A percentile compares a stretch with the other conserved stretches of the same genome.
These are phyloP conservation scores for Porphyra umbilicalis DNA, from an alignment of 31 red algal genomes.

Conservation along the genomic window DNA sequence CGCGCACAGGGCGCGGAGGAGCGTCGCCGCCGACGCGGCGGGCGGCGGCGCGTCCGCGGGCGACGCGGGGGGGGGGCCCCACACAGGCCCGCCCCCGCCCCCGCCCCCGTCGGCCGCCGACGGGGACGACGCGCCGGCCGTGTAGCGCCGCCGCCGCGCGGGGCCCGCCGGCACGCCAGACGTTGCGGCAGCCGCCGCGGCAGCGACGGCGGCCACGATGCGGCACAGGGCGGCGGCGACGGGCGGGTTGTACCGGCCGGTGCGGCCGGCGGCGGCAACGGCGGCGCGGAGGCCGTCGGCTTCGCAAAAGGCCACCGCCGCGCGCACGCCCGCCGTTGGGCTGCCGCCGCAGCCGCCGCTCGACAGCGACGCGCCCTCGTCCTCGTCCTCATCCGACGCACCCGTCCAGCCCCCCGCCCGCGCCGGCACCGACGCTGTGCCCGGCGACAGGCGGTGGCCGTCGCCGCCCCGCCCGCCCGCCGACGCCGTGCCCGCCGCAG, in stretches of 20 bases:
- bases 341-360: not conserved
- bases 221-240: not conserved
- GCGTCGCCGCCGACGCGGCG: not conserved
- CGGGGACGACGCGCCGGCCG: not conserved
- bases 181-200: not conserved
- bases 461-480: not conserved
- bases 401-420: not conserved
- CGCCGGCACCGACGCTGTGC: not conserved
- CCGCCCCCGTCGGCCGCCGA: not conserved
- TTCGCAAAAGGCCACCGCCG: not conserved
- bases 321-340: not conserved
- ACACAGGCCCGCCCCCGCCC: not conserved
- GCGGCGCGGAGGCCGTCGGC: not conserved
- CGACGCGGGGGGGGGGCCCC: not conserved
- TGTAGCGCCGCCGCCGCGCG: not conserved
- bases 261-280: not conserved
- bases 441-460: not conserved
- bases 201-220: not conserved
- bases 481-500: not conserved
- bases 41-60: not conserved
- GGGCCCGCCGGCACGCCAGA: not conserved
- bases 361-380: not conserved
- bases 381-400: not conserved
- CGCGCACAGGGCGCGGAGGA: not conserved
- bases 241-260: not conserved